phyloP scores from a whole-genome alignment of 257 asterid species.

The Coffea eugenioides region DNA sequence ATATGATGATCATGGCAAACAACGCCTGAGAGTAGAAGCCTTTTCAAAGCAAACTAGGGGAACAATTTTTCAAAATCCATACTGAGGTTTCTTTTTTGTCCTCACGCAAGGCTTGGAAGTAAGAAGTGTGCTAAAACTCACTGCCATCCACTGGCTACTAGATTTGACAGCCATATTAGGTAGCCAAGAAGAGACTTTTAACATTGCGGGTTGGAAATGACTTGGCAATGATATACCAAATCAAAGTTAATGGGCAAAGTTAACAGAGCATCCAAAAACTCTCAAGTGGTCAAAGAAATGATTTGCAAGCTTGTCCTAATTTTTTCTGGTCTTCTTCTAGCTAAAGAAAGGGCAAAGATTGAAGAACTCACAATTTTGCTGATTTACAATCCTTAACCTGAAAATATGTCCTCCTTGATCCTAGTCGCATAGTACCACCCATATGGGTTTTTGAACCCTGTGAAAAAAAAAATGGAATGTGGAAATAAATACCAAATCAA shows the following conservation, averaged over 20 bases:
- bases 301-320: neutral
- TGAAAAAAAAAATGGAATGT: neutral
- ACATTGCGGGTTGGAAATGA: neutral
- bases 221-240: neutral
- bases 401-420: constrained; percentile 46
- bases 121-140: neutral
- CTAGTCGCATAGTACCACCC: constrained; percentile 58
- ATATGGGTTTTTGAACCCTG: constrained; percentile 53
- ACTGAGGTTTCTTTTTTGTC: neutral
- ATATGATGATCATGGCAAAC: neutral
- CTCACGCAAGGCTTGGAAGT: neutral
- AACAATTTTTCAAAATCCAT: neutral
- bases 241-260: neutral
- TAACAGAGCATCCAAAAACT: too few relatives aligned
- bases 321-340: neutral
- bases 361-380: constrained; percentile 37
- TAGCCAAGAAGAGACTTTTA: neutral
- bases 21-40: neutral
- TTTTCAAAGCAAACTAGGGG: neutral
- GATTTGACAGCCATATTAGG: neutral
- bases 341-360: neutral
- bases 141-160: neutral
- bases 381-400: constrained; percentile 37
- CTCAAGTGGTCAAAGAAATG: too few relatives aligned
- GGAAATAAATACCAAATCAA: neutral